Base-by-base conservation (phyloP, 106 monocot genomes). In the Iris macrosiphon region DNA sequence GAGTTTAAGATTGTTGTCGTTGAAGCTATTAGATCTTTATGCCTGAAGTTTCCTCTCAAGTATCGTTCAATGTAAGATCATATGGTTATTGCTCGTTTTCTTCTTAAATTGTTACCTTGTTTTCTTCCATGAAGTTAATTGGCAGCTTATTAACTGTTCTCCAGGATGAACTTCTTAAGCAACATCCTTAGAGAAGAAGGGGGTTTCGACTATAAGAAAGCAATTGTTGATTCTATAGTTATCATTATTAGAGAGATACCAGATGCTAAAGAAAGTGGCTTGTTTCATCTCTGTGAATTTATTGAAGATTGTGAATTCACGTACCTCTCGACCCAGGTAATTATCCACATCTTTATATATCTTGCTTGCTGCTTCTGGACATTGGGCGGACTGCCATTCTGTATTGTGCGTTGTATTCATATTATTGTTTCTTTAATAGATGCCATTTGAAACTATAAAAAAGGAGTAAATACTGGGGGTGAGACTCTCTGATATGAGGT, bases 251-350 rank as follows among this genome's bases (percentile, higher is more conserved):
- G 87, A 75, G 98, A 99, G 69, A 99, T 99, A 54, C 98, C 98
- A 35, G 98, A 99, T 51, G 98, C 98, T 31, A 99, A 99, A 63
- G 98, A 99, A 80, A 84, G 67, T 71, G 98, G 98, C 22, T 55
- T 99, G 43, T 87, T 99, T 78, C 91, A 99, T 65, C 79, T 99
- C 2, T 99, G 98, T 64, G 98, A 99, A 67, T 99, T 99, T 60
- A 99, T 99, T 52, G 98, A 99, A 78, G 98, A 99, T 67, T 99
- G 98, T 65, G 98, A 99, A 72, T 99, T 99, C 67, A 99, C 98
- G 9, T 99, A 99, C 60, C 78, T 99, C 20, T 99, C 98, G 23
- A 87, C 87, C 55, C 98, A 99, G 96, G 96, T 98, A 87, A 39
- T 35, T 24, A 1, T 38, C 10, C n/a, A n/a, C n/a, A n/a, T n/a